Evolutionary conservation across 202 grass and related monocot species (phyloP), one percentile per base, ranked within the genome.

Genomic region (Cymbopogon flexuosus): DNA sequence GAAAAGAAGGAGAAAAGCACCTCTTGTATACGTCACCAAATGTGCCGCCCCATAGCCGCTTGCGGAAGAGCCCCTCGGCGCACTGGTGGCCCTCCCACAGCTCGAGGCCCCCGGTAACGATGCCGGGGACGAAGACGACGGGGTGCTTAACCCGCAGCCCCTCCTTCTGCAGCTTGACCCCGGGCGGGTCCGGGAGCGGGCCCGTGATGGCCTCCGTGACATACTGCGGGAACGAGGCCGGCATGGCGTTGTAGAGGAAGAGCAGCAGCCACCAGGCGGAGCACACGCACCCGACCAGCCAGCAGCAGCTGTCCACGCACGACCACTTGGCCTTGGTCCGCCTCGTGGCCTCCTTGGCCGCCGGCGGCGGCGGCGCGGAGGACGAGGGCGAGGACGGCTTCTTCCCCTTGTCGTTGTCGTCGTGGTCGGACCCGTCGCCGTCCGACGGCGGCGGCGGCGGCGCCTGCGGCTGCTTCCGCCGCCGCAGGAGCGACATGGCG

Each of bases 161-260:
- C 79, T 98, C 96, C 90, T 98, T 98, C 77, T 84, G 70, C 61
- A 98, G 78, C 85, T 95, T 98, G 35, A 95, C 90, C 31, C 96
- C 96, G 3, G 96, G 96, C 52, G 90, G 90, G 73, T 98, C 95
- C 6, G 95, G 90, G 43, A 93, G 73, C 23, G 95, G 95, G 1
- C 95, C 92, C 6, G 92, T 94, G 83, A 98, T 98, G 10, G 95
- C 95, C 82, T 98, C 90, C 24, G 92, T 93, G 69, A 98, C 95
- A 70, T 95, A 98, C 82, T 95, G 92, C 10, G 95, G 95, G 70
- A 98, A 89, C 42, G 95, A 98, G 3, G 95, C 86, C 41, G 95
- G 95, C 95, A 98, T 98, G 33, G 95, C 90, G 91, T 95, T 98
- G 90, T 93, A 98, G 37, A 89, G 85, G 79, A 98, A 95, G 69